Base-by-base conservation (phyloP, 1,284 basidiomycete genomes). In the Ustilago lituana region DNA sequence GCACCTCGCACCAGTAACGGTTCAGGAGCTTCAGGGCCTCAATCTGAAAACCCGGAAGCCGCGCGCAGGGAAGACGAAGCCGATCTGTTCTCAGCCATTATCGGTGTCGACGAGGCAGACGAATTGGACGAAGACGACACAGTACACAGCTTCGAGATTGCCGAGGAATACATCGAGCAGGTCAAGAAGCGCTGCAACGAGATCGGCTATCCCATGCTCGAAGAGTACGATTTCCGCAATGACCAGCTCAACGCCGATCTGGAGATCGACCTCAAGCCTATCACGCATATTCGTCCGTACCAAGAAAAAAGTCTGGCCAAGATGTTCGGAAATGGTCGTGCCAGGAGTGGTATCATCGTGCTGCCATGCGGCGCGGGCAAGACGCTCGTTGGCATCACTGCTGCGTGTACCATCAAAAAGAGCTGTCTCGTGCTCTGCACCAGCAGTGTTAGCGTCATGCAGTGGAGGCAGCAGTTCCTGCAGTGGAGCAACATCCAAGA, bases 361-460 rank as follows among this genome's bases (percentile, higher is more conserved):
- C 85, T 99, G 27, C 96, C 96, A 35, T 99, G 96, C 81, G 96
- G 96, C 62, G 96, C 96, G 27, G 96, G 96, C 43, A 98, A 99
- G 85, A 98, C 96, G 10, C 87, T 99, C 4, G 96, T 98, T 6
- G 96, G 96, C 15, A 98, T 99, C 78, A 98, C 96, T 0, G 96
- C 96, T 4, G 96, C 96, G 11, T 98, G 94, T 80, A 98, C 96
- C 17, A 96, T 98, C 85, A 97, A 97, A 85, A 99, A 99, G 85
- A 96, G 93, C 27, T 95, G 93, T 78, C 87, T 99, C n/a, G 94
- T 98, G 24, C 85, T 98, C 41, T 98, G 95, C 84, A 82, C 79
- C n/a, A 79, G 78, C 60, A 78, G 75, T 55, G 80, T 82, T 37
- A 77, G 74, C 38, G 80, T 82, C 27, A 80, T 80, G 79, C 80